Conservation (phyloP, 2,329 filamentous ascomycete species). For the Exutisphaerella laricina region DNA sequence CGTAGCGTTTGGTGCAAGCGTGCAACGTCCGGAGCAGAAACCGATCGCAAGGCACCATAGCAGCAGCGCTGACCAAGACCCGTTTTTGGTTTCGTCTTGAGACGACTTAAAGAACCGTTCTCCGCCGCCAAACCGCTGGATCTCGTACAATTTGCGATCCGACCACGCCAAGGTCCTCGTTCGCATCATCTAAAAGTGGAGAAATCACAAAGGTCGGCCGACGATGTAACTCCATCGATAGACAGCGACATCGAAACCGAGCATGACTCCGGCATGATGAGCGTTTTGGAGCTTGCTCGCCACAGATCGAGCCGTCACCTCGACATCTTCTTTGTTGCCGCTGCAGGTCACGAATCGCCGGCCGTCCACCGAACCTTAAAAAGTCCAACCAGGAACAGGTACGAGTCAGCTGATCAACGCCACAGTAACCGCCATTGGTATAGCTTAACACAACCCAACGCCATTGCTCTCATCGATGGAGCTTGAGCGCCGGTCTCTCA, state of each 20-base stretch:
- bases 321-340: background rate
- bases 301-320: background rate
- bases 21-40: too few species aligned
- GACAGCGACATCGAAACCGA: background rate
- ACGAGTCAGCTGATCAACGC: slow-evolving; percentile 4
- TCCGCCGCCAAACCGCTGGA: background rate
- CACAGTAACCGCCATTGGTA: background rate
- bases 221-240: background rate
- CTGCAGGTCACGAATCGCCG: slow-evolving; percentile 1
- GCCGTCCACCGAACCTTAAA: background rate
- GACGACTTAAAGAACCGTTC: background rate
- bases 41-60: too few species aligned
- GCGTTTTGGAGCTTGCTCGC: background rate
- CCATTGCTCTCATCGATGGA: slow-evolving; percentile 3
- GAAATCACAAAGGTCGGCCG: too few species aligned
- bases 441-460: background rate
- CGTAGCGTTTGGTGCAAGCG: too few species aligned
- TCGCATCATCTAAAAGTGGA: too few species aligned
- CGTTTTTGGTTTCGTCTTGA: too few species aligned
- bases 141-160: background rate
- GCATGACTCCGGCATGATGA: background rate
- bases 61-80: too few species aligned
- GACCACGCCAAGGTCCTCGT: too few species aligned
- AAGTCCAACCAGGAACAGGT: slow-evolving; percentile 2
- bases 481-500: background rate